Conservation (phyloP, 2,329 filamentous ascomycete species). For the Phialocephala sp. region DNA sequence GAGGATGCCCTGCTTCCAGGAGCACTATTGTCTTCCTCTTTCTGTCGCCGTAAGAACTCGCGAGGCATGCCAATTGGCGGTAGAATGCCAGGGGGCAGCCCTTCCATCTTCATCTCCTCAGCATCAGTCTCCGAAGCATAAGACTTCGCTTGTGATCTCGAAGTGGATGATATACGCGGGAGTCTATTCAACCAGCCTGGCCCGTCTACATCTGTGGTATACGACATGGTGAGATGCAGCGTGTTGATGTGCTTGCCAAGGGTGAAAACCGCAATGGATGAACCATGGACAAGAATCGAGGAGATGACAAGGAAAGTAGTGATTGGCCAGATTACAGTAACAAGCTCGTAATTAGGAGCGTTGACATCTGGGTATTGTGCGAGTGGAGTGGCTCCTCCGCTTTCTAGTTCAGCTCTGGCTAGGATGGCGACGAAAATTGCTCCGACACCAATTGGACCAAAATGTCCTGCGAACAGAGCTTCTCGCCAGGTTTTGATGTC, state of each 20-base stretch:
- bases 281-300: constrained; percentile 95
- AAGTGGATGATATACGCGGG: constrained; percentile 70
- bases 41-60: constrained; percentile 81
- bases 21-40: constrained; percentile 71
- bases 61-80: constrained; percentile 74
- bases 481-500: constrained; percentile 99
- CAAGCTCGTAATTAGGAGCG: constrained; percentile 67
- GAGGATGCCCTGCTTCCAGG: constrained; percentile 65
- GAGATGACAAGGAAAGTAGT: constrained; percentile 91
- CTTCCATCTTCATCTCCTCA: constrained; percentile 65
- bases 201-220: constrained; percentile 88
- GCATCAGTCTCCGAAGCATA: constrained; percentile 79
- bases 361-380: constrained; percentile 60
- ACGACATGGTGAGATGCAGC: constrained; percentile 91
- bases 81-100: constrained; percentile 71
- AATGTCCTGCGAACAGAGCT: constrained; percentile 94
- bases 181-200: constrained; percentile 95
- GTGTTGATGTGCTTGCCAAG: constrained; percentile 98
- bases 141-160: constrained; percentile 82
- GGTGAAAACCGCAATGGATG: constrained; percentile 97
- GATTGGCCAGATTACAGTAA: constrained; percentile 93
- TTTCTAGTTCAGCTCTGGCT: constrained; percentile 89
- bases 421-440: constrained; percentile 95
- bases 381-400: constrained; percentile 73
- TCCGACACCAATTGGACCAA: constrained; percentile 95